These are phyloP conservation scores for Paspalum notatum DNA, from an alignment of 176 grass and related monocot species.

Conservation along the genomic window DNA sequence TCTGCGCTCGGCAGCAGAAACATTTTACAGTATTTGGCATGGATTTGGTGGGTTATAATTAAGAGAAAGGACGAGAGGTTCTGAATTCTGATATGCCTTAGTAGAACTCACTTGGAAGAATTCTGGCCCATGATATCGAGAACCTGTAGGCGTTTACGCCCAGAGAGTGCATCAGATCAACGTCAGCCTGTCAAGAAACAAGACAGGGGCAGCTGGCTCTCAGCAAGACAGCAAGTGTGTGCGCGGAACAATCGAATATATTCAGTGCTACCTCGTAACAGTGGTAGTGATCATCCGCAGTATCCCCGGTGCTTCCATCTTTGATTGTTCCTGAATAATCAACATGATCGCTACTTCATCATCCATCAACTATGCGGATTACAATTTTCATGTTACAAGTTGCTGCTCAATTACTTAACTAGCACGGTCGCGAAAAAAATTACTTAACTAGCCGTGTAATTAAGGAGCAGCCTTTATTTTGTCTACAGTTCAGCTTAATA, in stretches of 20 bases:
- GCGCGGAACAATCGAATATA: too few relatives aligned
- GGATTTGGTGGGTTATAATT: too few relatives aligned
- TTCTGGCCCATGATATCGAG: constrained; percentile 74
- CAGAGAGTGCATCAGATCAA: constrained; percentile 58
- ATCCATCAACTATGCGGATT: too few relatives aligned
- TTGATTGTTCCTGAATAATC: constrained; percentile 15
- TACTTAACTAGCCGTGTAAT: too few relatives aligned
- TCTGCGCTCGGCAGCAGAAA: constrained; percentile 15
- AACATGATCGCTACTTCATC: neutral
- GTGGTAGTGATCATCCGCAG: constrained; percentile 74
- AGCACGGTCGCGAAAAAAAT: too few relatives aligned
- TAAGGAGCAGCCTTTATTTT: too few relatives aligned
- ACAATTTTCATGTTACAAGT: too few relatives aligned
- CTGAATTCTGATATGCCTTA: too few relatives aligned
- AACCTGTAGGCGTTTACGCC: constrained; percentile 68
- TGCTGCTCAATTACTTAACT: too few relatives aligned
- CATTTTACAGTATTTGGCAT: neutral
- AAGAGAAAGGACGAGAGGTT: neutral
- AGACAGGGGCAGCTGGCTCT: too few relatives aligned
- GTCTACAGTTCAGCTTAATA: too few relatives aligned
- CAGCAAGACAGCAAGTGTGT: too few relatives aligned
- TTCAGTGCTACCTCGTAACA: constrained; percentile 46
- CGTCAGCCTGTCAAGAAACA: constrained; percentile 49
- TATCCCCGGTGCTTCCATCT: constrained; percentile 55
- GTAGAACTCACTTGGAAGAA: constrained; percentile 62